A percentile compares a stretch with the other conserved stretches of the same genome.
phyloP scores from a whole-genome alignment of 768 basidiomycete genomes.

The Collybia nuda region DNA sequence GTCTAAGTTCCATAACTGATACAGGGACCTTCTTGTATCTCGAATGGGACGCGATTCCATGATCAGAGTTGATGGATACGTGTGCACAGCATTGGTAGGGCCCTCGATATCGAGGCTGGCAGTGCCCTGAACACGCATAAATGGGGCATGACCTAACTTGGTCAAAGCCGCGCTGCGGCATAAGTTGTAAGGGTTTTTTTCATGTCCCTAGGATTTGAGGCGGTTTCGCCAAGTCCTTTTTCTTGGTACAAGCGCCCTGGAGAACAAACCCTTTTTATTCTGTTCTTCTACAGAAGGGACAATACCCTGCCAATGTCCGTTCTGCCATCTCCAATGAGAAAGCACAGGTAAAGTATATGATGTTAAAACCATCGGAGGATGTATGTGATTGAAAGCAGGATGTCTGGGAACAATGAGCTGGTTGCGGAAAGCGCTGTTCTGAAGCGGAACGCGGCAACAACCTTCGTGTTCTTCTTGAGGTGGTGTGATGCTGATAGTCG shows the following conservation, averaged over 20 bases:
- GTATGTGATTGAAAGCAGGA: conserved; percentile 43
- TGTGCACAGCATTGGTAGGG: too few species aligned
- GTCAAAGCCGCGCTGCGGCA: too few species aligned
- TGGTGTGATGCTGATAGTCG: conserved; percentile 52
- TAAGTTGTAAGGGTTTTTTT: too few species aligned
- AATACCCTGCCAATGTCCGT: conserved; percentile 55
- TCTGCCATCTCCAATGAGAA: conserved; percentile 44
- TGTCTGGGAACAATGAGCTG: conserved; percentile 50
- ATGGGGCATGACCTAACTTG: too few species aligned
- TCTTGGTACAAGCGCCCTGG: conserved; percentile 20
- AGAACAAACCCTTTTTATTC: conserved; percentile 40
- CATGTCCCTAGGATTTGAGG: not conserved
- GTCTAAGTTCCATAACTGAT: too few species aligned
- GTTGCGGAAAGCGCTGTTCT: conserved; percentile 53
- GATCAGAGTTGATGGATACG: too few species aligned
- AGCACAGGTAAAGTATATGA: conserved; percentile 24
- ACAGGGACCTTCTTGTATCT: conserved; percentile 4
- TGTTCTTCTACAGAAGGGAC: conserved; percentile 50
- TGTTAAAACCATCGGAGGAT: conserved; percentile 38
- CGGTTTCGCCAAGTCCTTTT: conserved; percentile 11
- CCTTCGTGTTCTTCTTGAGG: conserved; percentile 31
- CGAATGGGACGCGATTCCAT: not conserved
- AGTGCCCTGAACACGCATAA: too few species aligned
- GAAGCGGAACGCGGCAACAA: conserved; percentile 49
- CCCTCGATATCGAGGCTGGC: too few species aligned